A percentile compares a stretch with the other conserved stretches of the same genome.
Conservation (phyloP, 2,329 filamentous ascomycete species). For the Exophiala phaeomuriformis region DNA sequence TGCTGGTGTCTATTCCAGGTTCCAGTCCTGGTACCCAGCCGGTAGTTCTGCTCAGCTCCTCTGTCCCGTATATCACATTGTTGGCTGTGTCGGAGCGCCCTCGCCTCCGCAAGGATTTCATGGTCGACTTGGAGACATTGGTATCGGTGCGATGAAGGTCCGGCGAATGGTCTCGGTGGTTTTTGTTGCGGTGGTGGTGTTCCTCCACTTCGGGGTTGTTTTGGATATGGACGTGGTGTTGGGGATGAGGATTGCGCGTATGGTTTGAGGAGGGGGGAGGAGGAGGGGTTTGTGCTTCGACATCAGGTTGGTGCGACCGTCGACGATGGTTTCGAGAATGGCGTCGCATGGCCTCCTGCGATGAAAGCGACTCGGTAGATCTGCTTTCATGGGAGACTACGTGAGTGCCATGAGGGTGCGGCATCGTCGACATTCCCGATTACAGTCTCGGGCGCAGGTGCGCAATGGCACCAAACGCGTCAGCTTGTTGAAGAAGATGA, state of each 20-base stretch:
- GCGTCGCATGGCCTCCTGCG: not conserved
- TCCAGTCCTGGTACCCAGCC: conserved; percentile 48
- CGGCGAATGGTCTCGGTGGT: not conserved
- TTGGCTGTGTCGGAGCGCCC: conserved; percentile 16
- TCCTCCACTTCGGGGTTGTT: conserved; percentile 5
- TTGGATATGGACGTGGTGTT: conserved; percentile 8
- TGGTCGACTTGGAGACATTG: conserved; percentile 9
- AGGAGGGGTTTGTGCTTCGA: conserved; percentile 8
- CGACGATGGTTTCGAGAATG: not conserved
- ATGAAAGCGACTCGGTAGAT: not conserved
- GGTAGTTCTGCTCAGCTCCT: conserved; percentile 30
- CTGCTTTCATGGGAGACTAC: not conserved
- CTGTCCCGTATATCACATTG: conserved; percentile 16
- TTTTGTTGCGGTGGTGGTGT: conserved; percentile 1
- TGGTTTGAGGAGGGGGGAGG: not conserved
- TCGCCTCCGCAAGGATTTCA: conserved; percentile 17
- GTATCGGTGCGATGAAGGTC: conserved; percentile 17
- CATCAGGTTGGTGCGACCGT: not conserved
- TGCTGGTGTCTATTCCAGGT: conserved; percentile 60
- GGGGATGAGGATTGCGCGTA: not conserved
- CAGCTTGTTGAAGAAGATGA: not conserved
- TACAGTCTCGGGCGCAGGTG: not conserved
- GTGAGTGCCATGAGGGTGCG: not conserved
- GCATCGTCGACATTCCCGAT: not conserved
- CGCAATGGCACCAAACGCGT: not conserved